Conservation (phyloP, 2,329 filamentous ascomycete species). For the Xylaria hypoxylon region DNA sequence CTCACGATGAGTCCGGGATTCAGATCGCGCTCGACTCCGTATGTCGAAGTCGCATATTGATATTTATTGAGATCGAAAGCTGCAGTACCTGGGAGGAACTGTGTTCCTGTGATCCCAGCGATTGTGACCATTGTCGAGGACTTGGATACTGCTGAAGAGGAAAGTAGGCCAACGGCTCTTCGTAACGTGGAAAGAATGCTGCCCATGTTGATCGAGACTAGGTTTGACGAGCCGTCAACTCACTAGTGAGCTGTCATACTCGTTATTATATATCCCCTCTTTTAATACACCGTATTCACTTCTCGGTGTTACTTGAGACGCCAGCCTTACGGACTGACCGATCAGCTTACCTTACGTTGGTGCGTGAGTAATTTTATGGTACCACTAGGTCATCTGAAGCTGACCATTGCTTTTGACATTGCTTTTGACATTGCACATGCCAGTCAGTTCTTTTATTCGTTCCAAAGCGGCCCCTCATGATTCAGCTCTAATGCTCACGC, state of each 20-base stretch:
- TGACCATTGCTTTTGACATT: constrained; percentile 14
- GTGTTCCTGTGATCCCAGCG: constrained; percentile 43
- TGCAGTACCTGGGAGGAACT: constrained; percentile 42
- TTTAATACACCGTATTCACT: not conserved
- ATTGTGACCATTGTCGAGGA: constrained; percentile 43
- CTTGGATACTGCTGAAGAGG: not conserved
- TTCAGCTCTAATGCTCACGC: constrained; percentile 24
- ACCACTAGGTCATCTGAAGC: constrained; percentile 21
- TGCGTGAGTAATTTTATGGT: constrained; percentile 1
- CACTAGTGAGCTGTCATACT: not conserved
- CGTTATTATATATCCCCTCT: constrained; percentile 32
- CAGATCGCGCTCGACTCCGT: constrained; percentile 57
- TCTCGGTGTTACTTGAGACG: not conserved
- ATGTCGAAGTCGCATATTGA: constrained; percentile 59
- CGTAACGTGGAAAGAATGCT: constrained; percentile 30
- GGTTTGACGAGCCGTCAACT: not conserved
- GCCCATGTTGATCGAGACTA: constrained; percentile 19
- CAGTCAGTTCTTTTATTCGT: constrained; percentile 2
- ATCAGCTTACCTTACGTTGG: constrained; percentile 41
- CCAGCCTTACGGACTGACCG: constrained; percentile 27
- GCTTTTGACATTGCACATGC: not conserved
- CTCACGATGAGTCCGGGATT: constrained; percentile 59
- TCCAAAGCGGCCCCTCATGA: not conserved
- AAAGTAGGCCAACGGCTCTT: constrained; percentile 3
- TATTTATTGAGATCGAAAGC: constrained; percentile 50